Percentiles rank a stretch among this genome's conserved stretches.
Conservation (phyloP, 352 stramenopile species). For the Phytophthora agathidicida region DNA sequence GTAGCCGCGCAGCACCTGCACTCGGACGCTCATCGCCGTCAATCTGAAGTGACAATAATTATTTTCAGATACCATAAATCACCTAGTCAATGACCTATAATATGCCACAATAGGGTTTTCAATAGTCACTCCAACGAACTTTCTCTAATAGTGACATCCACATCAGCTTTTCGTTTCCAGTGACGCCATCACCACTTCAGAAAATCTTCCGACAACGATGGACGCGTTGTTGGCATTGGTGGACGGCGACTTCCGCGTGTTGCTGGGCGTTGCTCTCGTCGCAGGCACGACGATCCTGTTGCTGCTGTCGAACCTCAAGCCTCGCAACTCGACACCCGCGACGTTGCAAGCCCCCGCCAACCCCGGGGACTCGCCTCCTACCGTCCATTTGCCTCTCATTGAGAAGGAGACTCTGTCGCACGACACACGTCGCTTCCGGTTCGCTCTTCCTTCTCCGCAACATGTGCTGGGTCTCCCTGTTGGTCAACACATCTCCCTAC, state of each 20-base stretch:
- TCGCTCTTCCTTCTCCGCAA: constrained; percentile 83
- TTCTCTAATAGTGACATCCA: no score
- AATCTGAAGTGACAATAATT: neutral
- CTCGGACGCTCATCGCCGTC: constrained; percentile 48
- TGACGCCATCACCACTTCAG: constrained; percentile 28
- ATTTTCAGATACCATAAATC: constrained; percentile 4
- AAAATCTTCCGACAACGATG: constrained; percentile 37
- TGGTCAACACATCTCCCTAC: constrained; percentile 94
- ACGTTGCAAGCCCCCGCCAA: constrained; percentile 57
- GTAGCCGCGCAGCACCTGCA: constrained; percentile 79
- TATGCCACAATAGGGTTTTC: no score
- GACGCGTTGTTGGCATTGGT: constrained; percentile 49
- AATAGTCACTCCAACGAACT: no score
- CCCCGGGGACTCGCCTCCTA: constrained; percentile 34
- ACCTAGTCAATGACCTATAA: neutral
- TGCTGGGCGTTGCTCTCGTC: constrained; percentile 56
- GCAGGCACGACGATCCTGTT: constrained; percentile 52
- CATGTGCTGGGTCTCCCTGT: constrained; percentile 93
- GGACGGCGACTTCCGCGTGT: constrained; percentile 50
- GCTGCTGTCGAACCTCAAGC: constrained; percentile 49
- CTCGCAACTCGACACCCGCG: constrained; percentile 42
- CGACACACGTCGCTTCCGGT: constrained; percentile 95
- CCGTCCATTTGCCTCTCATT: constrained; percentile 81
- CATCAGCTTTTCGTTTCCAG: constrained; percentile 6
- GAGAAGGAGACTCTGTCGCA: constrained; percentile 93